Base-by-base conservation (phyloP, 83 land plant species). In the Isoetes engelmannii region DNA sequence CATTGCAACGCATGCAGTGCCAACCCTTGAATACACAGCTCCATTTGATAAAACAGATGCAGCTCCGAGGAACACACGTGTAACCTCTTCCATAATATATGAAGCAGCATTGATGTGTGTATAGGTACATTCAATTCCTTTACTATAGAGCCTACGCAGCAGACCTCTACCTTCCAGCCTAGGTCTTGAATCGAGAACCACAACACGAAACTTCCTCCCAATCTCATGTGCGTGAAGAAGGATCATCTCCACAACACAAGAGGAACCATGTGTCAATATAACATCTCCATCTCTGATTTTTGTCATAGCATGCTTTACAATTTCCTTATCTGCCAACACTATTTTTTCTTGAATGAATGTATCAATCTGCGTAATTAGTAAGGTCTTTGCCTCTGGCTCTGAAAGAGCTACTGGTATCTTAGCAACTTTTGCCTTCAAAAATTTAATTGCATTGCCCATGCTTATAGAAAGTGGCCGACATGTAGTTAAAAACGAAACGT, bases 401-500 rank as follows among this genome's bases (percentile, higher is more conserved):
- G 97, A 82, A 7, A 94, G 76, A 53, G 51, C 79, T 21, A 74
- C 49, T 20, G 83, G 71, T 63, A 90, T 67, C 51, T 82, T 86
- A 6, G 84, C 84, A 72, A 90, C 84, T 12, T 82, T 76, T 63
- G 63, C 77, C 72, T 94, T 94, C 17, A 90, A 70, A 67, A 88
- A 94, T 49, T 77, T 81, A 71, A 94, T 94, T 18, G 99, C 97
- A 81, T 94, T 94, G 47, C 99, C 99, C 99, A 94, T 94, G 80
- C 96, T 88, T 12, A 94, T 85, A 44, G 97, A 90, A 41, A 90
- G 84, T 15, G 99, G 99, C 67, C 99, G 80, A 74, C 99, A 94
- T 56, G 84, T 84, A 64, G 61, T 90, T 13, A 94, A 71, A 71
- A 94, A 90, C 50, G 88, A 86, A 7, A 90, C 89, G 80, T 83